Base-by-base conservation (phyloP, 2,329 filamentous ascomycete genomes). In the Botrytis cinerea region DNA sequence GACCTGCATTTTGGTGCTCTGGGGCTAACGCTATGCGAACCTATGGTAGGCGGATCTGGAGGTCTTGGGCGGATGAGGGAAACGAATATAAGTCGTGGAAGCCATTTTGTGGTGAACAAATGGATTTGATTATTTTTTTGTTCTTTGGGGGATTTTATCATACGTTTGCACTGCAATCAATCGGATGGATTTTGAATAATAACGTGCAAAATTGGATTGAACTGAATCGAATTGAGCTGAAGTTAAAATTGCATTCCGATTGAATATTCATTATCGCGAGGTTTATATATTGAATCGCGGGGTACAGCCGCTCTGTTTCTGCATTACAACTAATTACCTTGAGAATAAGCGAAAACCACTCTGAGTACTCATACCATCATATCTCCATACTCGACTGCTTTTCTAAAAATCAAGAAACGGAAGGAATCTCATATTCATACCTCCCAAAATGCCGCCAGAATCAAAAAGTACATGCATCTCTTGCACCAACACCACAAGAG, bases 401-500 rank as follows among this genome's bases (percentile, higher is more conserved):
- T 46, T 64, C 10, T 22, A 16, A 28, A 8, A 32, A 18, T 28
- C 62, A 16, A 22, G 10, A 32, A 32, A 46, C 5, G 32, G 5
- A 32, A 35, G n/a, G 1, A 46, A 7, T 40, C 54, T 38, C 57
- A 12, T 2, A 48, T 48, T n/a, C 12, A 32, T 1, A 46, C 6
- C 1, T 10, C n/a, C 62, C 20, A 48, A 66, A 2, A 71, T 71
- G 70, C 70, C 70, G 40, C 70, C 70, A 71, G 32, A 61, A 43
- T 35, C 22, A 14, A 25, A 20, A 45, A 68, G 35, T 46, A 38
- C n/a, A 16, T 71, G 70, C 60, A 22, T 4, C 10, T 54, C 70
- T 28, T 71, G 70, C 40, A 38, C 5, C 25, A 45, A 64, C 16
- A 66, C 57, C 16, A 38, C 32, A 32, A 51, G 9, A 25, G 6